Conservation (phyloP, 495 filamentous ascomycete genomes). For the Tuber microsphaerosporum region DNA sequence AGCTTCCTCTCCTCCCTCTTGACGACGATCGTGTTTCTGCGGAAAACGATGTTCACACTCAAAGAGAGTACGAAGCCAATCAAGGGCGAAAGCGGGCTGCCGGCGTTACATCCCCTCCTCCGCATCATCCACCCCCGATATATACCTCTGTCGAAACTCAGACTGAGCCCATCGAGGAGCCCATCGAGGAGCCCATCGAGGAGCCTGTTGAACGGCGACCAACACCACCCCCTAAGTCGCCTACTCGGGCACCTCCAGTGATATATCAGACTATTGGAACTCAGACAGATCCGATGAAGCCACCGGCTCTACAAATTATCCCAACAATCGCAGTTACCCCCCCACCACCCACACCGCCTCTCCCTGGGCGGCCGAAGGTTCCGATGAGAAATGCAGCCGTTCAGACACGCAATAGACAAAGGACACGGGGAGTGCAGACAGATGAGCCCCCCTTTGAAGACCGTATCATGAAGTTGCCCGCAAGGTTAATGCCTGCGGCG, state of each 20-base stretch:
- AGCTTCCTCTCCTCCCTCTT: neutral
- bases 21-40: constrained; percentile 7
- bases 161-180: neutral
- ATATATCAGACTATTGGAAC: constrained; percentile 54
- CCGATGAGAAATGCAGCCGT: constrained; percentile 48
- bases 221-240: constrained; percentile 57
- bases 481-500: constrained; percentile 68
- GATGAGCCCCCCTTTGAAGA: constrained; percentile 76
- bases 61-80: constrained; percentile 62
- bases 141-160: constrained; percentile 23
- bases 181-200: neutral
- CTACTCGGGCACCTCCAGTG: constrained; percentile 22
- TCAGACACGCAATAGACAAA: constrained; percentile 46
- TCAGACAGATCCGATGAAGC: constrained; percentile 58
- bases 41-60: constrained; percentile 41
- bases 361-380: constrained; percentile 51
- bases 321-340: constrained; percentile 59
- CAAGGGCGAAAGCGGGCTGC: constrained; percentile 60
- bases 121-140: constrained; percentile 41
- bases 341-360: constrained; percentile 52
- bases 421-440: constrained; percentile 74
- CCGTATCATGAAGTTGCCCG: constrained; percentile 63
- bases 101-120: constrained; percentile 37
- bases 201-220: constrained; percentile 50
- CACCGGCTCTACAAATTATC: constrained; percentile 46